Evolutionary conservation across 768 basidiomycete species (phyloP).

Genomic region (Leccinellum luteum): DNA sequence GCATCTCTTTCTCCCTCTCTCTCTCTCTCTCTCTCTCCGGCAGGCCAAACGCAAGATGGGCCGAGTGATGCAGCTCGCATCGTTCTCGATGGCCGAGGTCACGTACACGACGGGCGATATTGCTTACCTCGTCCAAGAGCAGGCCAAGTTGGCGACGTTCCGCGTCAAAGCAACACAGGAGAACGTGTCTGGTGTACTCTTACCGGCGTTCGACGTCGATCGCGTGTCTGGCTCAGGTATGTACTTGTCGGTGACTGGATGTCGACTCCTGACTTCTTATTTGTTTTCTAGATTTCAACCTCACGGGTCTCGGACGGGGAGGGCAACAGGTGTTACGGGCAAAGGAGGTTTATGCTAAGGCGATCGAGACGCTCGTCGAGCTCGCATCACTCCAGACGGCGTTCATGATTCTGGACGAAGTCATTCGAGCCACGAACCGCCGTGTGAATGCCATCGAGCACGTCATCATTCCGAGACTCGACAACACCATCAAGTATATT

Average conservation of each 20-base stretch:
- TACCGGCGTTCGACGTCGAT: slow-evolving; percentile 94
- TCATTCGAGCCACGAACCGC: slow-evolving; percentile 98
- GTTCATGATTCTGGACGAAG: slow-evolving; percentile 97
- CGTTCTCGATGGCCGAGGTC: slow-evolving; percentile 98
- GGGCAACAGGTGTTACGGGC: slow-evolving; percentile 93
- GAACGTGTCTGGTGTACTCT: slow-evolving; percentile 95
- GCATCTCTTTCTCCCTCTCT: no score
- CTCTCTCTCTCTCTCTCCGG: not conserved
- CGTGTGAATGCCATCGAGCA: slow-evolving; percentile 99
- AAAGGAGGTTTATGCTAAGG: slow-evolving; percentile 98
- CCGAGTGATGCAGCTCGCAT: slow-evolving; percentile 96
- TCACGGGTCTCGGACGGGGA: slow-evolving; percentile 94
- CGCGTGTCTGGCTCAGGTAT: slow-evolving; percentile 80
- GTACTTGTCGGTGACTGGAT: not conserved
- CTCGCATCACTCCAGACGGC: slow-evolving; percentile 96
- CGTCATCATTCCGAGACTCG: slow-evolving; percentile 90
- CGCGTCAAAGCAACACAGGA: slow-evolving; percentile 94
- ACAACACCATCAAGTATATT: slow-evolving; percentile 98
- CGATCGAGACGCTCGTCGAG: slow-evolving; percentile 95
- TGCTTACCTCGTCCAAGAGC: slow-evolving; percentile 96
- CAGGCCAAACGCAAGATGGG: slow-evolving; percentile 99
- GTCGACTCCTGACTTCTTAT: no score
- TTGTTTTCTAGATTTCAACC: slow-evolving; percentile 78
- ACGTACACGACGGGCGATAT: slow-evolving; percentile 98
- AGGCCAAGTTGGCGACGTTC: slow-evolving; percentile 88